Evolutionary conservation across 169 alveolate genomes (phyloP).

Genomic region (Eimeria acervulina): DNA sequence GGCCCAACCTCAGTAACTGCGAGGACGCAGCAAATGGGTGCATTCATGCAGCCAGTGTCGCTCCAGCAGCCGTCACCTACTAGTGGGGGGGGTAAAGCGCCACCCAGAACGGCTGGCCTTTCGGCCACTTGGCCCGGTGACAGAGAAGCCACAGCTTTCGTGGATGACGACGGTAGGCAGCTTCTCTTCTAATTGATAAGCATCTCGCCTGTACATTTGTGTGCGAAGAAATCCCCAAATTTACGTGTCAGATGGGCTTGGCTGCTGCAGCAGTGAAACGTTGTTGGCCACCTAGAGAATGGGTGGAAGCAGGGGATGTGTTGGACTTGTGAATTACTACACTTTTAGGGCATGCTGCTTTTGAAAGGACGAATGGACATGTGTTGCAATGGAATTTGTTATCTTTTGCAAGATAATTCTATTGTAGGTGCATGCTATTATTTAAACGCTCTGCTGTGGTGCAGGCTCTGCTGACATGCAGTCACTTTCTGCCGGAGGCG

Average conservation of each 20-base stretch:
- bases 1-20: neutral
- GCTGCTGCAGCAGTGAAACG: neutral
- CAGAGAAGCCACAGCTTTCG: constrained; percentile 12
- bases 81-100: neutral
- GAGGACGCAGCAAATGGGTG: neutral
- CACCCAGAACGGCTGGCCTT: constrained; percentile 27
- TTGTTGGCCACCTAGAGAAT: neutral
- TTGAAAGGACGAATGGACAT: neutral
- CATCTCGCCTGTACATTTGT: neutral
- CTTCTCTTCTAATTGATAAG: neutral
- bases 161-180: constrained; percentile 47
- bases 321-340: neutral
- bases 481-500: constrained; percentile 38
- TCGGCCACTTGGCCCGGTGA: constrained; percentile 14
- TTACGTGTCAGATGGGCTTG: neutral
- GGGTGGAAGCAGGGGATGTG: neutral
- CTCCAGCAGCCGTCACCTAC: constrained; percentile 38
- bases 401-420: neutral
- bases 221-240: neutral
- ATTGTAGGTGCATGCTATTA: neutral
- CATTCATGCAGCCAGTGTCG: constrained; percentile 19
- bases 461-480: constrained; percentile 31
- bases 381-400: neutral
- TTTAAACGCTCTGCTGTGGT: neutral
- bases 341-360: neutral